Conservation (phyloP, 2,329 filamentous ascomycete genomes). For the Aspergillus piperis region DNA sequence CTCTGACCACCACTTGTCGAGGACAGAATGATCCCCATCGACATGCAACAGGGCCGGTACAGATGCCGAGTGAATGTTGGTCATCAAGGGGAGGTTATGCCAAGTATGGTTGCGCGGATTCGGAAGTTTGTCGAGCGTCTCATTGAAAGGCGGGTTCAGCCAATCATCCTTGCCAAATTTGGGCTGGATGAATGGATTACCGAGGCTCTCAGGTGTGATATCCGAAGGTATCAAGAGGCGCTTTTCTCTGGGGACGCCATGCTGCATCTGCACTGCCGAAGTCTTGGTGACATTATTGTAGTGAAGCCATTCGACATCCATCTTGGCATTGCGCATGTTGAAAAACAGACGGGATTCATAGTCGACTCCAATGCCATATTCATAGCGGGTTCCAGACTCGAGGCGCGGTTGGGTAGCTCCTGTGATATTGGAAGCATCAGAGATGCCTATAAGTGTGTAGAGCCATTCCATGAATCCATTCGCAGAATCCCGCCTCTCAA, state of each 20-base stretch:
- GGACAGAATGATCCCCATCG: constrained; percentile 36
- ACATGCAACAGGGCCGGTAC: constrained; percentile 49
- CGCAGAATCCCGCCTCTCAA: constrained; percentile 37
- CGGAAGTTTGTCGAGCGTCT: constrained; percentile 47
- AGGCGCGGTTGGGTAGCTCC: constrained; percentile 34
- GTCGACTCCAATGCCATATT: constrained; percentile 56
- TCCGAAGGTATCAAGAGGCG: constrained; percentile 44
- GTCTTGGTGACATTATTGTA: constrained; percentile 42
- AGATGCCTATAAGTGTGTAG: constrained; percentile 40
- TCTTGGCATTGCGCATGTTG: constrained; percentile 42
- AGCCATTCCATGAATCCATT: constrained; percentile 43
- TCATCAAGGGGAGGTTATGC: constrained; percentile 47
- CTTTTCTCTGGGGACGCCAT: constrained; percentile 39
- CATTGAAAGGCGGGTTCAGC: constrained; percentile 36
- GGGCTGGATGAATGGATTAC: constrained; percentile 38
- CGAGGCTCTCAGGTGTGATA: constrained; percentile 30
- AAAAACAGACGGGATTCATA: constrained; percentile 55
- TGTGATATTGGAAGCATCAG: constrained; percentile 39
- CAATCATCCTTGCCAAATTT: constrained; percentile 29
- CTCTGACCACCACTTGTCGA: constrained; percentile 43
- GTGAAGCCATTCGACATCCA: constrained; percentile 45
- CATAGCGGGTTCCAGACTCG: constrained; percentile 44
- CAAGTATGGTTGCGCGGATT: constrained; percentile 43
- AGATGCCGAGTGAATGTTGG: constrained; percentile 51
- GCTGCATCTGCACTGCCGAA: constrained; percentile 37